These are phyloP conservation scores for Pythium rhizo-oryzae DNA, from an alignment of 352 stramenopile genomes.

Conservation along the genomic window DNA sequence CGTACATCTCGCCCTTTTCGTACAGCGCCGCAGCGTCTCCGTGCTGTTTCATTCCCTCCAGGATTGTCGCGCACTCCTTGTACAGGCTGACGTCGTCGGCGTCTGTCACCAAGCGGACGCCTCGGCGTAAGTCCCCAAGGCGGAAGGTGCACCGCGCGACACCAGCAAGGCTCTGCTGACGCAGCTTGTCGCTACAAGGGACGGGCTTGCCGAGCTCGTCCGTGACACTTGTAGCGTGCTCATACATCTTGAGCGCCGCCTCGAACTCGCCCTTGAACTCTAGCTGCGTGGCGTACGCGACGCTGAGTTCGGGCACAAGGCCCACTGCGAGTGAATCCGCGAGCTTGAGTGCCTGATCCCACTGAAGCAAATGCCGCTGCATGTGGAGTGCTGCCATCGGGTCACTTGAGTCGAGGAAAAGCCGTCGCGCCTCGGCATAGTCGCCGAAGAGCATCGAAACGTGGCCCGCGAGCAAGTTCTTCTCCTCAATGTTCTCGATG, in stretches of 20 bases:
- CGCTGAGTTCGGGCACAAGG: conserved; percentile 90
- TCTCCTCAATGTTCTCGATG: conserved; percentile 91
- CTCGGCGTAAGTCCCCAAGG: conserved; percentile 87
- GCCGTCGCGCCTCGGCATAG: conserved; percentile 85
- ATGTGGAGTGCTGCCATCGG: conserved; percentile 91
- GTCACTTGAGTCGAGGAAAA: conserved; percentile 90
- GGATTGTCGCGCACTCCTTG: conserved; percentile 88
- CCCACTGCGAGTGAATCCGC: conserved; percentile 85
- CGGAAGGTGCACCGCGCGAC: conserved; percentile 91
- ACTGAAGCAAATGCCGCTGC: conserved; percentile 91
- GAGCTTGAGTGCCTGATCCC: conserved; percentile 93
- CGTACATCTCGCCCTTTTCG: conserved; percentile 80
- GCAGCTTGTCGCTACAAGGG: conserved; percentile 49
- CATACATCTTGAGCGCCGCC: conserved; percentile 90
- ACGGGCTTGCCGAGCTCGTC: conserved; percentile 52
- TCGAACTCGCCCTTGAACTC: conserved; percentile 94
- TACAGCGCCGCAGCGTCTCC: conserved; percentile 90
- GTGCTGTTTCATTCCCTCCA: conserved; percentile 90
- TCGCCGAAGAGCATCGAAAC: conserved; percentile 92
- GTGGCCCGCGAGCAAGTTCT: conserved; percentile 92
- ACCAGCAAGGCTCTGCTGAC: conserved; percentile 69
- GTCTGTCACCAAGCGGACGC: conserved; percentile 83
- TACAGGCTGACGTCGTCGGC: conserved; percentile 72
- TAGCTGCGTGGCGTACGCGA: conserved; percentile 91
- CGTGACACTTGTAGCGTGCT: conserved; percentile 71